These are phyloP conservation scores for Rhazya stricta DNA, from an alignment of 257 asterid species.

Conservation along the genomic window DNA sequence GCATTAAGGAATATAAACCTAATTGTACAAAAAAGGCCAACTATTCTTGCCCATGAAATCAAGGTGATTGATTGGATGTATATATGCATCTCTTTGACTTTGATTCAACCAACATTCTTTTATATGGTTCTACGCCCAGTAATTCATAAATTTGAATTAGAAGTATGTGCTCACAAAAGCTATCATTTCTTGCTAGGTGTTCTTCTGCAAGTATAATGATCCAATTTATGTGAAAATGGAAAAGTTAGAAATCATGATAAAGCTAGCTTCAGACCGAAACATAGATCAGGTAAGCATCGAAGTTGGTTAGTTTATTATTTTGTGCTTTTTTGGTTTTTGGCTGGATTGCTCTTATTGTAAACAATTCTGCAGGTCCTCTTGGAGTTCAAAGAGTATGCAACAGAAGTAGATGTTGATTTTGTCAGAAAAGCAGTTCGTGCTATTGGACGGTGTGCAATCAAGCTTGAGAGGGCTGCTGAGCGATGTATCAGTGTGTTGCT, in stretches of 20 bases:
- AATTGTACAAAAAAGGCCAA: slow-evolving; percentile 92
- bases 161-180: not conserved
- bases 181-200: slow-evolving; percentile 48
- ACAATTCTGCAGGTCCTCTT: slow-evolving; percentile 57
- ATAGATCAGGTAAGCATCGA: slow-evolving; percentile 81
- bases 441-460: slow-evolving; percentile 98
- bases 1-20: slow-evolving; percentile 94
- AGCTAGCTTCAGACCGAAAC: slow-evolving; percentile 97
- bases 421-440: slow-evolving; percentile 99
- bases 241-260: slow-evolving; percentile 96
- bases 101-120: not conserved
- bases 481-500: slow-evolving; percentile 98
- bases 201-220: slow-evolving; percentile 98
- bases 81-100: slow-evolving; percentile 6
- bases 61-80: slow-evolving; percentile 48
- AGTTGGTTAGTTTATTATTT: slow-evolving; percentile 13
- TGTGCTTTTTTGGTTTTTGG: not conserved
- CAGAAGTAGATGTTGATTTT: slow-evolving; percentile 98
- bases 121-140: slow-evolving; percentile 10
- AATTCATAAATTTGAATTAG: not conserved
- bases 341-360: slow-evolving; percentile 14
- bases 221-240: slow-evolving; percentile 99
- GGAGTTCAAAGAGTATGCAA: slow-evolving; percentile 99
- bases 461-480: slow-evolving; percentile 99
- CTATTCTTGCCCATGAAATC: slow-evolving; percentile 96